Evolutionary conservation across 192 early-diverging fungal species (phyloP).

Genomic region (Coemansia sp.): DNA sequence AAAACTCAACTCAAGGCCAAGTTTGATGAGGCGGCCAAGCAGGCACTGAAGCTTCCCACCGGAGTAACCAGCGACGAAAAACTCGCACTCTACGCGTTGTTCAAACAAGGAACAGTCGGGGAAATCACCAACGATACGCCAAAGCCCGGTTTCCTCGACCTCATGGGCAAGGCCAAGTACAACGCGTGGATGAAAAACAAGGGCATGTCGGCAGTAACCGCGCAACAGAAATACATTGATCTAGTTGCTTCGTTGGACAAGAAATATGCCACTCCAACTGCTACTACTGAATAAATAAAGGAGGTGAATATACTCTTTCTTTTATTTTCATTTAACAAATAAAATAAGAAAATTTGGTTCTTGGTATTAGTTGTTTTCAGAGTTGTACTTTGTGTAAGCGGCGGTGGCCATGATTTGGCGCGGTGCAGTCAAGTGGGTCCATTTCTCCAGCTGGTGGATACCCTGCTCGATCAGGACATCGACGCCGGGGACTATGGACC

Average conservation of each 20-base stretch:
- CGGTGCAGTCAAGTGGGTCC: slow-evolving; percentile 63
- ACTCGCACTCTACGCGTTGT: slow-evolving; percentile 80
- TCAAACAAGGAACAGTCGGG: slow-evolving; percentile 78
- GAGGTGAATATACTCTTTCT: background rate
- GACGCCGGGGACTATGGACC: slow-evolving; percentile 80
- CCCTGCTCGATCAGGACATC: slow-evolving; percentile 93
- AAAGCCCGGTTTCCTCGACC: slow-evolving; percentile 71
- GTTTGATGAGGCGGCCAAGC: slow-evolving; percentile 66
- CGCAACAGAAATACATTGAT: slow-evolving; percentile 85
- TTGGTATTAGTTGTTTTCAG: slow-evolving; percentile 10
- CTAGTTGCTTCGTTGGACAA: slow-evolving; percentile 66
- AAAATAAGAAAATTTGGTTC: background rate
- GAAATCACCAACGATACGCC: slow-evolving; percentile 63
- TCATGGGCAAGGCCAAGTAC: slow-evolving; percentile 83
- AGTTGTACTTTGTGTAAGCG: slow-evolving; percentile 42
- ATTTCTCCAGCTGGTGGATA: slow-evolving; percentile 85
- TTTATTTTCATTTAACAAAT: background rate
- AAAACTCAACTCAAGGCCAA: background rate
- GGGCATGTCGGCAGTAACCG: slow-evolving; percentile 63
- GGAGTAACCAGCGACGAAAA: slow-evolving; percentile 72
- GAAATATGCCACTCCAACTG: slow-evolving; percentile 13
- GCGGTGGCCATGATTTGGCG: slow-evolving; percentile 39
- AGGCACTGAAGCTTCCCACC: slow-evolving; percentile 61
- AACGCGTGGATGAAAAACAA: slow-evolving; percentile 74
- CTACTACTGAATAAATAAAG: background rate